Evolutionary conservation across 331 rosid genomes (phyloP), one percentile per base, ranked within the genome.

Genomic region (Rhamnella rubrinervis): DNA sequence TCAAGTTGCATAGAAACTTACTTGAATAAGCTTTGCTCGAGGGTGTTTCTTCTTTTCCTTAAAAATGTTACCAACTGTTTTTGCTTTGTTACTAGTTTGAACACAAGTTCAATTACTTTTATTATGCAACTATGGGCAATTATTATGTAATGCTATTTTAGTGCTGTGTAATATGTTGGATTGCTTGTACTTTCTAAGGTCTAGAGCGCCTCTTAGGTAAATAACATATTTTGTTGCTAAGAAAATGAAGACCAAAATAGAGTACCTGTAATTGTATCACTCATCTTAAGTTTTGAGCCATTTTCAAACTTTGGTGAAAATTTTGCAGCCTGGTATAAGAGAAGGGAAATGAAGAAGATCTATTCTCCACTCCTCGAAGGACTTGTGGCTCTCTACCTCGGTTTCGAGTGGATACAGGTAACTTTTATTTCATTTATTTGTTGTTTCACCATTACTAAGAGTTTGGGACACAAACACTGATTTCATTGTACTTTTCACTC

Each of bases 351-450:
- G 96, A 91, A 52, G 84, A 93, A 91, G 74, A 93, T 93, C 25
- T 93, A 93, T 71, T 93, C 98, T 26, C 98, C 98, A 5, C 92
- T 93, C 50, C 89, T 93, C 38, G 98, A 93, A 85, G 98, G 97
- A 66, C 84, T 91, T 26, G 76, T 93, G 21, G 98, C 97, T 35
- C 98, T 93, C 74, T 93, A 93, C 83, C 91, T 93, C 4, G 98
- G 98, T 61, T 87, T 88, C 55, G 98, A 91, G 79, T 93, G 97
- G 98, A 87, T 88, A 73, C 96, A 91, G 88, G 98, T 91, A 83
- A 61, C n/a, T 52, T 41, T 59, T 52, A 17, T 41, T 55, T 28
- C 31, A 44, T 59, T 63, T 16, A 8, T 44, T 47, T 72, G 41
- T 20, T 63, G 8, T 21, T 64, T 66, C 11, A 28, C 15, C 23